Evolutionary conservation across 768 basidiomycete species (phyloP).

Genomic region (Lenzites betulinus): DNA sequence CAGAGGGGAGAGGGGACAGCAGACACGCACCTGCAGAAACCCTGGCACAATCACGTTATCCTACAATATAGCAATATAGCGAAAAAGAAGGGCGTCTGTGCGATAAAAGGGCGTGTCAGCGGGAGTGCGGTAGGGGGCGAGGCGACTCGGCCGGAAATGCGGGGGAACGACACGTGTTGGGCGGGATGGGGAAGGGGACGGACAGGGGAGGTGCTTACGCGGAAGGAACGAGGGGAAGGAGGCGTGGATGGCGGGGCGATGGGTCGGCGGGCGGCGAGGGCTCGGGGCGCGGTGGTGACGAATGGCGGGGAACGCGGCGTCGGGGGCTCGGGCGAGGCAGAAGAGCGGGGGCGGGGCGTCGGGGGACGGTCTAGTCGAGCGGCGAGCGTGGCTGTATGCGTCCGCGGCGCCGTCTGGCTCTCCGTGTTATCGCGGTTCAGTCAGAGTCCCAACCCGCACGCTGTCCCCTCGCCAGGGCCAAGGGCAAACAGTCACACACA

Average conservation of each 20-base stretch:
- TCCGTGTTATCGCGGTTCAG: conserved; percentile 13
- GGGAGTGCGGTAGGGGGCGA: neutral
- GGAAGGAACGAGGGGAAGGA: neutral
- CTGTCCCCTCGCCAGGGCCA: neutral
- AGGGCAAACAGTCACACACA: conserved; percentile 13
- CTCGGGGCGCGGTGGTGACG: conserved; percentile 2
- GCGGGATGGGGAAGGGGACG: neutral
- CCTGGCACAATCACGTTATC: conserved; percentile 4
- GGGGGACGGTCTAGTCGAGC: neutral
- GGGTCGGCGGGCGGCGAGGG: neutral
- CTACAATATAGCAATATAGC: neutral
- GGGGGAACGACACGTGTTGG: neutral
- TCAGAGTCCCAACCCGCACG: neutral
- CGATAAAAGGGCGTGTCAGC: neutral
- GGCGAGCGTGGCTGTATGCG: neutral
- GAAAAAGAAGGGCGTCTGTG: neutral
- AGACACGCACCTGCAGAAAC: neutral
- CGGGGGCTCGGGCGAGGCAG: neutral
- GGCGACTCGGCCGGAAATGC: neutral
- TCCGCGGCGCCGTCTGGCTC: neutral
- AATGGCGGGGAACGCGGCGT: neutral
- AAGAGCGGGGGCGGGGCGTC: neutral
- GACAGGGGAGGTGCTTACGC: conserved; percentile 2
- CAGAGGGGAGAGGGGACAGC: neutral
- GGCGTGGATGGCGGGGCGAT: conserved; percentile 12